These are phyloP conservation scores for Yamadazyma laniorum DNA, from an alignment of 805 yeast species.

Conservation along the genomic window DNA sequence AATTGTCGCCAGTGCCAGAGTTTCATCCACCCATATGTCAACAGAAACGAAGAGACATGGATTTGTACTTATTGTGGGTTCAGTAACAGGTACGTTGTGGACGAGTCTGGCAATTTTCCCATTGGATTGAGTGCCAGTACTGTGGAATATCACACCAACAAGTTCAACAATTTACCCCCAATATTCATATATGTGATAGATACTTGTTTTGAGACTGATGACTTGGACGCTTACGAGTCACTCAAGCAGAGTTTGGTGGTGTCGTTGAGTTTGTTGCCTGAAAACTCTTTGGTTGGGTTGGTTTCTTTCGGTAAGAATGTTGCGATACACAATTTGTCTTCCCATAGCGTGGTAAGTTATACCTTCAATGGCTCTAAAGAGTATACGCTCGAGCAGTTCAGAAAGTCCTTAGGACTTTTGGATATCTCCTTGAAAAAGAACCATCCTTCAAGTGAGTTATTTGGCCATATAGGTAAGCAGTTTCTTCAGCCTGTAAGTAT, in stretches of 20 bases:
- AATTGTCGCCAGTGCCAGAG: slow-evolving; percentile 63
- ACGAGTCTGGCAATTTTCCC: slow-evolving; percentile 47
- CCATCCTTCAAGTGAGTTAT: slow-evolving; percentile 29
- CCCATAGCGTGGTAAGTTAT: slow-evolving; percentile 25
- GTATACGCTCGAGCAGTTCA: slow-evolving; percentile 66
- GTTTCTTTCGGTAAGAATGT: slow-evolving; percentile 89
- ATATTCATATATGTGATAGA: slow-evolving; percentile 84
- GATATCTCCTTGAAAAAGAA: slow-evolving; percentile 24
- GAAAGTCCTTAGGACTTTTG: slow-evolving; percentile 45
- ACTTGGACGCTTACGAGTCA: slow-evolving; percentile 80
- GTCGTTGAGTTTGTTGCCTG: slow-evolving; percentile 78
- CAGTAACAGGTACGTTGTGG: slow-evolving; percentile 60
- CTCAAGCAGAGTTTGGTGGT: slow-evolving; percentile 77
- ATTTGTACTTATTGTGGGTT: slow-evolving; percentile 78
- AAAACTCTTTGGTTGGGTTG: slow-evolving; percentile 83
- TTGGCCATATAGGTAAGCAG: slow-evolving; percentile 16
- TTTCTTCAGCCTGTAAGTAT: slow-evolving; percentile 72
- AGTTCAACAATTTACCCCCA: slow-evolving; percentile 84
- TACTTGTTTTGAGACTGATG: slow-evolving; percentile 56
- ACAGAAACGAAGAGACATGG: slow-evolving; percentile 73
- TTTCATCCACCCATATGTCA: slow-evolving; percentile 83
- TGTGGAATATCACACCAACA: slow-evolving; percentile 78
- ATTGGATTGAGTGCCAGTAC: slow-evolving; percentile 74
- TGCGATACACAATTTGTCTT: slow-evolving; percentile 69
- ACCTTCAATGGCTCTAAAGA: slow-evolving; percentile 91